phyloP scores from a whole-genome alignment of 805 yeast genomes.

The Debaryomyces hansenii region DNA sequence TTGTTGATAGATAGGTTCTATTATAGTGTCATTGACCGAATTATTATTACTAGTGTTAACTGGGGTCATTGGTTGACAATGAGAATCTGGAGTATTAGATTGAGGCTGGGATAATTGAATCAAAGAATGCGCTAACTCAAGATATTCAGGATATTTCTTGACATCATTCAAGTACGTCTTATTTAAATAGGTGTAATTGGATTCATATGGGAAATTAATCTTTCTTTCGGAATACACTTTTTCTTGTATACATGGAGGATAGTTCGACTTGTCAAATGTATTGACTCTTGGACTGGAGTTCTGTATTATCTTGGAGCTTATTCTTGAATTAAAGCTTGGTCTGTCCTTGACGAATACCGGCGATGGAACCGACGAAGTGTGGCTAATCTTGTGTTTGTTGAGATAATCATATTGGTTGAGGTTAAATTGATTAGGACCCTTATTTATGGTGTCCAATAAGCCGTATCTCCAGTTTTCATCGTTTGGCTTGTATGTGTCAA shows the following conservation, averaged over 20 bases:
- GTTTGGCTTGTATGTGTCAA: slow-evolving; percentile 45
- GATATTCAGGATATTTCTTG: slow-evolving; percentile 47
- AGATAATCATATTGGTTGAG: slow-evolving; percentile 29
- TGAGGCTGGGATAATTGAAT: slow-evolving; percentile 29
- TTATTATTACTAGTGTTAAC: slow-evolving; percentile 2
- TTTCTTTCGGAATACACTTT: slow-evolving; percentile 27
- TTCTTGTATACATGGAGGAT: slow-evolving; percentile 5
- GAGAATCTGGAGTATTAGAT: not conserved
- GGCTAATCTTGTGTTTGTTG: slow-evolving; percentile 15
- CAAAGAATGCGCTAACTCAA: slow-evolving; percentile 46
- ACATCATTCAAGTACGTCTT: slow-evolving; percentile 51
- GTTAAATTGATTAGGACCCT: slow-evolving; percentile 23
- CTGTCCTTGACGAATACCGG: slow-evolving; percentile 11
- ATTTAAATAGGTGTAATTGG: slow-evolving; percentile 51
- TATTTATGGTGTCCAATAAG: slow-evolving; percentile 33
- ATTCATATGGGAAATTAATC: slow-evolving; percentile 53
- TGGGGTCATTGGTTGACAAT: not conserved
- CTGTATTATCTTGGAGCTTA: slow-evolving; percentile 11
- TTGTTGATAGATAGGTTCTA: not conserved
- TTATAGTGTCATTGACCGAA: not conserved
- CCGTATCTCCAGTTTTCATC: slow-evolving; percentile 47
- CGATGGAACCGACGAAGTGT: not conserved
- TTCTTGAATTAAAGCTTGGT: slow-evolving; percentile 40
- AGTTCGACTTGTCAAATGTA: slow-evolving; percentile 1
- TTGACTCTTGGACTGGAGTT: slow-evolving; percentile 18